Percentiles rank a stretch among this genome's conserved stretches.
Conservation (phyloP, 768 basidiomycete genomes). For the Podaxis rugospora region DNA sequence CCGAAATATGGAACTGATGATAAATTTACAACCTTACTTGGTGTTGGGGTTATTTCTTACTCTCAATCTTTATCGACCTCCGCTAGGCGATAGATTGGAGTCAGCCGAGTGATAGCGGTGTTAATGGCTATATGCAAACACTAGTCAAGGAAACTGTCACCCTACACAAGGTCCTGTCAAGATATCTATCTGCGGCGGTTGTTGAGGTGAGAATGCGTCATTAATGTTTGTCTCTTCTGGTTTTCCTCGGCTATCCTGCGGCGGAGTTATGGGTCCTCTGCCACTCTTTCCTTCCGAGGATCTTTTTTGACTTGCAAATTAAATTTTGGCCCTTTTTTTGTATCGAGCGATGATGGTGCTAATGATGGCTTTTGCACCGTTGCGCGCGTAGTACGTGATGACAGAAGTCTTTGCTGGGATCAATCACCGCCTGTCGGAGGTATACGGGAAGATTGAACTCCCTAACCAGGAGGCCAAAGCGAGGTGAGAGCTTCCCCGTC, state of each 20-base stretch:
- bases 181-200: slow-evolving; percentile 73
- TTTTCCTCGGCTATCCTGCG: neutral
- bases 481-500: slow-evolving; percentile 48
- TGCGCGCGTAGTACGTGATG: slow-evolving; percentile 72
- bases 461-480: slow-evolving; percentile 82
- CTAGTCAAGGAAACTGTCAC: slow-evolving; percentile 94
- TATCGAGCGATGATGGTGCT: slow-evolving; percentile 1
- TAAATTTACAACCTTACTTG: neutral
- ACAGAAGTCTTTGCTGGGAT: slow-evolving; percentile 92
- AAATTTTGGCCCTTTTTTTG: slow-evolving; percentile 10
- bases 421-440: slow-evolving; percentile 85
- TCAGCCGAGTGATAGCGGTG: slow-evolving; percentile 50
- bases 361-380: neutral
- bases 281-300: neutral
- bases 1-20: slow-evolving; percentile 5
- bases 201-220: slow-evolving; percentile 64
- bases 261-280: neutral
- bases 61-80: slow-evolving; percentile 5
- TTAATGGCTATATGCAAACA: slow-evolving; percentile 89
- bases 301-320: slow-evolving; percentile 2
- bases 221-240: slow-evolving; percentile 13
- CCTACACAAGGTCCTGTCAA: slow-evolving; percentile 91
- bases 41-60: slow-evolving; percentile 2
- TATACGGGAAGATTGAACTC: slow-evolving; percentile 78
- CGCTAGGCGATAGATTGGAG: slow-evolving; percentile 76